These are phyloP conservation scores for rapeseed (Brassica napus) DNA, from an alignment of 345 rosid species.

Conservation along the genomic window DNA sequence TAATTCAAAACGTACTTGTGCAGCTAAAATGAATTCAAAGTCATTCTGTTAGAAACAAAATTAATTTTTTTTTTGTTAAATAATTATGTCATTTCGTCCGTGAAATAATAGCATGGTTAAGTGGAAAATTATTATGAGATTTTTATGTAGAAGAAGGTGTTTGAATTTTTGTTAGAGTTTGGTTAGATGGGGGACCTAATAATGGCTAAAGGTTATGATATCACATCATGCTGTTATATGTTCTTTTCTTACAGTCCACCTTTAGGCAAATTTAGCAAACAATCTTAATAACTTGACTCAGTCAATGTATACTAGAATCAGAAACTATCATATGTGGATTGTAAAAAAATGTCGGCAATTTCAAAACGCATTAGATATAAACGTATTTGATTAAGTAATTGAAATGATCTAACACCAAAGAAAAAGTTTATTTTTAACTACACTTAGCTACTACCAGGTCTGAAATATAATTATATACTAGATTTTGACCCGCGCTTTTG, in stretches of 20 bases:
- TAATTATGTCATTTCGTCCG: neutral
- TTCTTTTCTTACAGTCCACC: slow-evolving; percentile 33
- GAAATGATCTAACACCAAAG: neutral
- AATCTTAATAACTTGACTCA: slow-evolving; percentile 28
- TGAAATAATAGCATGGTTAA: neutral
- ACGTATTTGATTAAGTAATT: neutral
- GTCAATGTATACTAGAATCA: slow-evolving; percentile 21
- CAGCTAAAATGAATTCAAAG: neutral
- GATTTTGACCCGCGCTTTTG: no score
- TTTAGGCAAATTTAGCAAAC: slow-evolving; percentile 25
- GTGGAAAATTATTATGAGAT: slow-evolving; percentile 2
- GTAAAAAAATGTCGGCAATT: slow-evolving; percentile 17
- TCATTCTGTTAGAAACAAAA: neutral
- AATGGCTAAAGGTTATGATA: slow-evolving; percentile 51
- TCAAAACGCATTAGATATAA: neutral
- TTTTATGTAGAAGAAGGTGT: slow-evolving; percentile 12
- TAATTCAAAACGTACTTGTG: neutral
- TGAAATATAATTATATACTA: neutral
- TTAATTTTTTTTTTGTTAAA: neutral
- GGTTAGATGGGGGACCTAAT: slow-evolving; percentile 51
- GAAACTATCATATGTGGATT: slow-evolving; percentile 12
- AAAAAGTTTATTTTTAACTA: neutral
- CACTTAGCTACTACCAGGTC: neutral
- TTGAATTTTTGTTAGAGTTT: slow-evolving; percentile 42
- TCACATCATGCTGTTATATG: slow-evolving; percentile 38